Base-by-base conservation (phyloP, 306 rosid genomes). In the Crotalaria pallida region DNA sequence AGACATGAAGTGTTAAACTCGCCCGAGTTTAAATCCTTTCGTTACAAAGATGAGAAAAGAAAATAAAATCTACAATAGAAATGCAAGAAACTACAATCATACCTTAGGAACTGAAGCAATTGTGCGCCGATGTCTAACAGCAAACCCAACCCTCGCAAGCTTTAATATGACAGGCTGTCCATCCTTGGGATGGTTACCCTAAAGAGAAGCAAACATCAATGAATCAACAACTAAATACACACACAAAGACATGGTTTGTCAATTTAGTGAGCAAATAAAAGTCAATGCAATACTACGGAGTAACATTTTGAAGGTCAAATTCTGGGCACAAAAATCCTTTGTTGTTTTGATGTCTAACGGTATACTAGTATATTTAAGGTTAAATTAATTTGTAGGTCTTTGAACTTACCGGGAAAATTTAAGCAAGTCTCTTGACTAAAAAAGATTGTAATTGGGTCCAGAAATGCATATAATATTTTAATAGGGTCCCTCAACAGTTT, bases 171-270 rank as follows among this genome's bases (percentile, higher is more conserved):
- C 84, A 16, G 96, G 96, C 31, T 69, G 86, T 58, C 95, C 97
- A 82, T 89, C 97, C 57, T 59, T 69, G 1, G 99, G 99, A 84
- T 94, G 99, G 21, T 79, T 64, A 47, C 99, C 99, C 99, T 94
- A 56, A 43, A 40, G 75, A 70, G 45, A 81, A 56, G 80, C 7
- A n/a, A 72, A 62, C 55, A 78, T 69, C 21, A 55, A 72, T 6
- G 2, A 75, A 44, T 47, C 45, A 58, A 60, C 56, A 57, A 60
- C 8, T 65, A 64, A 16, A 50, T 55, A 21, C 22, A 10, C 17
- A 36, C 41, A 57, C 3, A 21, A 23, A 6, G 38, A 44, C 6
- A 19, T 15, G 56, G 45, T 63, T 34, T 45, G 52, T 64, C 15
- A 71, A 78, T 45, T 60, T 57, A 31, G 41, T 16, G 36, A 8